Evolutionary conservation across 2,329 filamentous ascomycete species (phyloP), one percentile per base, ranked within the genome.

Genomic region (Fusarium sublunatum): DNA sequence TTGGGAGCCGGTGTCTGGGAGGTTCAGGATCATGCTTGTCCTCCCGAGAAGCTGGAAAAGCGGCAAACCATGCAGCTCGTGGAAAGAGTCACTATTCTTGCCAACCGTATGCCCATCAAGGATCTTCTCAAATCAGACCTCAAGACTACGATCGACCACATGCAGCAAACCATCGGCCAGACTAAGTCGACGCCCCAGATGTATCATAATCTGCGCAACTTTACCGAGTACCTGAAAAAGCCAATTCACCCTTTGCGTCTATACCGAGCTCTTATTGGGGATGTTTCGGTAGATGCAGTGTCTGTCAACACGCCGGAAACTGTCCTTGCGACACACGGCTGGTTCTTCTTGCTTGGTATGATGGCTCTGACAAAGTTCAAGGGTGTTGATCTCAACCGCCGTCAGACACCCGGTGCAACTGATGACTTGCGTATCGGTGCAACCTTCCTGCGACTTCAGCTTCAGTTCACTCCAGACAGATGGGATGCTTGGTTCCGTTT

Each of bases 401-500:
- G 92, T 19, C 85, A 92, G 68, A 91, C 86, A 3, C 90, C 91
- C 1, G 89, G 89, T 4, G 89, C 92, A 12, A 94, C 91, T 0
- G 91, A 94, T 67, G 93, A 96, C 70, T 81, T 97, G 45, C 90
- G 93, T 47, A 89, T 92, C 48, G 92, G 91, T 4, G 88, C 91
- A 41, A 89, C 87, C 0, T 95, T 92, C 72, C 86, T 96, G 69
- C 83, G 90, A 34, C 86, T 93, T 64, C 92, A 96, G 72, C 77
- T 97, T 2, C 92, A 96, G 67, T 92, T 92, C 73, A 92, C 89
- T 2, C 86, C 88, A 3, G 88, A 92, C 36, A 87, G 88, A 53
- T 97, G 93, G 93, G 91, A 96, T 73, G 90, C 91, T 0, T 97
- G 93, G 93, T 95, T 94, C 74, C 86, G 92, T 11, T 83, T 96